Conservation (phyloP, 1,284 basidiomycete genomes). For the Leccinum laetum region DNA sequence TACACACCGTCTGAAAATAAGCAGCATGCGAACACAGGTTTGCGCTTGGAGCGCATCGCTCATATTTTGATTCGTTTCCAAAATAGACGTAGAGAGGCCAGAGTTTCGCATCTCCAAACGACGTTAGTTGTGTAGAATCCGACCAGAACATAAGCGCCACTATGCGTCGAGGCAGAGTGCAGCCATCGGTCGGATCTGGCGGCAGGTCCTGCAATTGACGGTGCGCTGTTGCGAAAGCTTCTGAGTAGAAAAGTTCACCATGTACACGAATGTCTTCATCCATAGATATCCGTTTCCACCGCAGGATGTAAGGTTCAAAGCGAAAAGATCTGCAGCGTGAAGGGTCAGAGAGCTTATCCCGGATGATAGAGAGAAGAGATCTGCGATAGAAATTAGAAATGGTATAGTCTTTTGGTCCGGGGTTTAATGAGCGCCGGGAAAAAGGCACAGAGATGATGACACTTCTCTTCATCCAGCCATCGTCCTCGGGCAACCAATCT, state of each 20-base stretch:
- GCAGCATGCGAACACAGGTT: neutral
- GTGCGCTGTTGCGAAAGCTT: neutral
- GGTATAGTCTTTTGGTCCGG: neutral
- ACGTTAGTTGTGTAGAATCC: neutral
- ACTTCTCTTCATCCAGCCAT: neutral
- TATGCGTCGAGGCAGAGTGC: neutral
- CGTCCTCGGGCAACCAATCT: neutral
- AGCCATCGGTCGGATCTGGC: neutral
- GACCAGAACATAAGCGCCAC: neutral
- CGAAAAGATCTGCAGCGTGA: neutral
- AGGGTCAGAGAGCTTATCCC: neutral
- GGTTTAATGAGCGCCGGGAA: neutral
- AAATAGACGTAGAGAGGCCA: neutral
- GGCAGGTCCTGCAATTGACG: neutral
- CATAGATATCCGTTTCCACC: neutral
- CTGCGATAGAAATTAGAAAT: neutral
- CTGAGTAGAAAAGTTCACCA: neutral
- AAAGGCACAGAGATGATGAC: neutral
- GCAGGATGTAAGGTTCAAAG: neutral
- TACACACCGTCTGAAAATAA: neutral
- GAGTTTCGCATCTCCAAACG: neutral
- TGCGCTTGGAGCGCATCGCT: neutral
- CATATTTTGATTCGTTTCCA: neutral
- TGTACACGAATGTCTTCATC: neutral
- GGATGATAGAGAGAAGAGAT: neutral